Conservation (phyloP, 2,329 filamentous ascomycete species). For the Colletotrichum brevisporum region DNA sequence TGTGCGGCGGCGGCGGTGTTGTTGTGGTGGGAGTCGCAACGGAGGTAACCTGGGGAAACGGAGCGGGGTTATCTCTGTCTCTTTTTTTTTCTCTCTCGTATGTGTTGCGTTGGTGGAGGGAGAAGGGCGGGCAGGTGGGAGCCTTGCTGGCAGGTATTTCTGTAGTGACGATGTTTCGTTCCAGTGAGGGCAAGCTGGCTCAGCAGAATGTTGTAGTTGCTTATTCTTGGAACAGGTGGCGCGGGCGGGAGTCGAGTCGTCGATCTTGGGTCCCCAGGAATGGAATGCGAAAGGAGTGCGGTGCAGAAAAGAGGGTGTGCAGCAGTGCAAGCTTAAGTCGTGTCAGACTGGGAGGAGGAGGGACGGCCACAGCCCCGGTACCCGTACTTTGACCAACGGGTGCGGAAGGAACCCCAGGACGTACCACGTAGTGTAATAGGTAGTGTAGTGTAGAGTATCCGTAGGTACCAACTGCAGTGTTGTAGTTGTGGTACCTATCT, state of each 20-base stretch:
- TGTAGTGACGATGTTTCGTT: constrained; percentile 39
- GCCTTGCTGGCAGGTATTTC: constrained; percentile 14
- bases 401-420: no score
- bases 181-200: constrained; percentile 29
- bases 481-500: no score
- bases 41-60: constrained; percentile 35
- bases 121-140: constrained; percentile 8
- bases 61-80: constrained; percentile 20
- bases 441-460: no score
- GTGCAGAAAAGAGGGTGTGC: constrained; percentile 39
- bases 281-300: constrained; percentile 35
- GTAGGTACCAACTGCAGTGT: no score
- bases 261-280: constrained; percentile 30
- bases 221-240: constrained; percentile 37
- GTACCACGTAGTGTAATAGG: no score
- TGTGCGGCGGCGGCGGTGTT: constrained; percentile 50
- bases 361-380: constrained; percentile 32
- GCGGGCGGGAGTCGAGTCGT: constrained; percentile 30
- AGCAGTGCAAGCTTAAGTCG: constrained; percentile 38
- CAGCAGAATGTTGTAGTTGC: constrained; percentile 25
- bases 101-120: neutral
- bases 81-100: neutral
- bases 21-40: constrained; percentile 33
- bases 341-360: constrained; percentile 14
- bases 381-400: constrained; percentile 4